A percentile compares a stretch with the other conserved stretches of the same genome.
phyloP scores from a whole-genome alignment of 306 rosid species.

The Spatholobus suberectus region DNA sequence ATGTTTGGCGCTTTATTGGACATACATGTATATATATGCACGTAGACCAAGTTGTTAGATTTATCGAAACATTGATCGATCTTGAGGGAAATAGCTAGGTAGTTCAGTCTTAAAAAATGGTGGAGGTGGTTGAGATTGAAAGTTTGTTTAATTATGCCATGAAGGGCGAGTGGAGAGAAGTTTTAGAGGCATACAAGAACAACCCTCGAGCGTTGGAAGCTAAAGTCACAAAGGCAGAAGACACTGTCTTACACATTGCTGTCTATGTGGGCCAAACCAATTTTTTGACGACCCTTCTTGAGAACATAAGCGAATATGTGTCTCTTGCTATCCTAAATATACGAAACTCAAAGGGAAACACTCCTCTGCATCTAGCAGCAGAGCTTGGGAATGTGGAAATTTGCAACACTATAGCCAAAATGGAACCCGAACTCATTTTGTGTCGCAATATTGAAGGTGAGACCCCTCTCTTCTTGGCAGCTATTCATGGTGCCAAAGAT shows the following conservation, averaged over 20 bases:
- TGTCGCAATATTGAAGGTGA: slow-evolving; percentile 33
- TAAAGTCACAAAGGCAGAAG: slow-evolving; percentile 52
- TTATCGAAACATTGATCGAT: neutral
- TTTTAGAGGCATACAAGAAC: slow-evolving; percentile 20
- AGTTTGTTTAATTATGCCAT: slow-evolving; percentile 33
- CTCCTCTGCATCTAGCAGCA: slow-evolving; percentile 47
- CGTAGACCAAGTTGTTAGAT: neutral
- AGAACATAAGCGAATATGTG: slow-evolving; percentile 30
- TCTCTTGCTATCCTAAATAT: neutral
- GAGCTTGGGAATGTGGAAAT: slow-evolving; percentile 36
- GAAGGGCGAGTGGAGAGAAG: slow-evolving; percentile 42
- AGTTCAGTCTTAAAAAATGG: neutral
- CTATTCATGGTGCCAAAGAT: slow-evolving; percentile 33
- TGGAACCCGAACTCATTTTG: slow-evolving; percentile 22
- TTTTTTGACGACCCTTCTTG: slow-evolving; percentile 41
- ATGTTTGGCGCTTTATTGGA: neutral
- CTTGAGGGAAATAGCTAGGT: neutral
- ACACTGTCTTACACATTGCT: slow-evolving; percentile 52
- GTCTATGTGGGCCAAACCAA: slow-evolving; percentile 45
- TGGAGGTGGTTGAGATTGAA: slow-evolving; percentile 22
- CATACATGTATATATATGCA: neutral
- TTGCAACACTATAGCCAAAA: slow-evolving; percentile 33
- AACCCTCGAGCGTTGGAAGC: slow-evolving; percentile 26
- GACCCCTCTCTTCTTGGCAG: slow-evolving; percentile 47
- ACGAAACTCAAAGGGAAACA: slow-evolving; percentile 36